Conservation (phyloP, 83 land plant genomes). For the Thuja plicata region DNA sequence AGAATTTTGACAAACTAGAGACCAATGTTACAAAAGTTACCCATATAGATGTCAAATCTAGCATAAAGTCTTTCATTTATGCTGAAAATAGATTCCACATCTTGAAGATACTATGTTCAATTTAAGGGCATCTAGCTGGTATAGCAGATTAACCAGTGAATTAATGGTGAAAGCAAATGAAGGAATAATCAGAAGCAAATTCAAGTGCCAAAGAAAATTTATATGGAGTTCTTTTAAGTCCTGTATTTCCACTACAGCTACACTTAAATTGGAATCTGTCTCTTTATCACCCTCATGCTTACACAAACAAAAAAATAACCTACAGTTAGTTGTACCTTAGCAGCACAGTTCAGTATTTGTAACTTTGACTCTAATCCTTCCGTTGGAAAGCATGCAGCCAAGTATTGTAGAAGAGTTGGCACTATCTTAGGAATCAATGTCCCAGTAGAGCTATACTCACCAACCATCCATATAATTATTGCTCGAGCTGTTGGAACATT, state of each 20-base stretch:
- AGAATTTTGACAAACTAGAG: not conserved
- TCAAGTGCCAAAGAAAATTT: not conserved
- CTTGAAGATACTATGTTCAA: not conserved
- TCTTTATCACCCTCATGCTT: not conserved
- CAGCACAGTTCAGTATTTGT: constrained; percentile 74
- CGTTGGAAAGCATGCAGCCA: constrained; percentile 64
- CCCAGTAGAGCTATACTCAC: constrained; percentile 73
- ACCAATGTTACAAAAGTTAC: not conserved
- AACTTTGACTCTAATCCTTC: constrained; percentile 83
- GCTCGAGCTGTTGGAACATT: constrained; percentile 85
- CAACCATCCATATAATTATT: constrained; percentile 87
- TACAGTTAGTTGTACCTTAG: constrained; percentile 59
- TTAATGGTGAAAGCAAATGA: not conserved
- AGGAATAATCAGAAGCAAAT: not conserved
- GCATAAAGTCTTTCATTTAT: not conserved
- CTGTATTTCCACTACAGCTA: not conserved
- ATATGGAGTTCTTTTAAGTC: not conserved
- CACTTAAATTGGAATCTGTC: not conserved
- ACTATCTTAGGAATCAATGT: constrained; percentile 52
- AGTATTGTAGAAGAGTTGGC: constrained; percentile 66
- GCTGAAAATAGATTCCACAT: not conserved
- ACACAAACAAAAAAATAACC: not conserved
- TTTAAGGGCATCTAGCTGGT: not conserved
- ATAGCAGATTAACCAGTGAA: not conserved
- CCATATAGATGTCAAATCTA: not conserved